Evolutionary conservation across 108 stramenopile species (phyloP).

Genomic region (Nitzschia putrida): DNA sequence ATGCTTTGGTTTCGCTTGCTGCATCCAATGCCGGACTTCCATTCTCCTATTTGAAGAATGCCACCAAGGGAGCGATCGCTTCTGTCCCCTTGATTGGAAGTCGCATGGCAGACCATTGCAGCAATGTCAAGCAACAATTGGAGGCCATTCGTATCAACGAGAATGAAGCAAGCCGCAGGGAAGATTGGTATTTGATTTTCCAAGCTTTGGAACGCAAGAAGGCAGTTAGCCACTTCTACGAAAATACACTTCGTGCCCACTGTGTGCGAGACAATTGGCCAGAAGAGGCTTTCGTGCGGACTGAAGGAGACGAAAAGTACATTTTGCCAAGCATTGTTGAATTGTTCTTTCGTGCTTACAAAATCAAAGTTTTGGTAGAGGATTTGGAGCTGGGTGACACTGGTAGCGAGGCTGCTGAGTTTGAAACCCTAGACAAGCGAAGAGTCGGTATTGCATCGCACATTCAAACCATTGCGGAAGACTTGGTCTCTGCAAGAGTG

Average conservation of each 20-base stretch:
- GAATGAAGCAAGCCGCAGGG: constrained; percentile 13
- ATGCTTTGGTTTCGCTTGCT: constrained; percentile 38
- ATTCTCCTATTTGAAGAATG: constrained; percentile 32
- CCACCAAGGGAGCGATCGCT: constrained; percentile 32
- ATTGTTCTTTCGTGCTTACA: constrained; percentile 27
- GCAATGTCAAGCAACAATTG: constrained; percentile 20
- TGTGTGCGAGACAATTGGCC: constrained; percentile 30
- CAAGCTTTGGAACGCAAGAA: constrained; percentile 27
- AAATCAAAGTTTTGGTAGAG: constrained; percentile 29
- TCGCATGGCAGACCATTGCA: constrained; percentile 13
- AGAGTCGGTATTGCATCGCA: constrained; percentile 22
- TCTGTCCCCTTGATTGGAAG: constrained; percentile 44
- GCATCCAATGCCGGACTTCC: constrained; percentile 44
- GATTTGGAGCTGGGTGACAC: constrained; percentile 16
- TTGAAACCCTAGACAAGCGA: constrained; percentile 31
- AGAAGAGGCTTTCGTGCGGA: constrained; percentile 2
- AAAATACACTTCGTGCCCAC: not conserved
- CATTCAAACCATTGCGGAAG: constrained; percentile 41
- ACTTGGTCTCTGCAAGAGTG: constrained; percentile 50
- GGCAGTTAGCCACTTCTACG: constrained; percentile 4
- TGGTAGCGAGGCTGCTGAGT: constrained; percentile 17
- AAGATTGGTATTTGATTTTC: constrained; percentile 42
- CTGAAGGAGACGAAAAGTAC: not conserved
- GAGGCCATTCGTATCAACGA: constrained; percentile 32
- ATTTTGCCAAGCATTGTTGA: constrained; percentile 11